Base-by-base conservation (phyloP, 2,329 filamentous ascomycete genomes). In the Xylariales sp. region DNA sequence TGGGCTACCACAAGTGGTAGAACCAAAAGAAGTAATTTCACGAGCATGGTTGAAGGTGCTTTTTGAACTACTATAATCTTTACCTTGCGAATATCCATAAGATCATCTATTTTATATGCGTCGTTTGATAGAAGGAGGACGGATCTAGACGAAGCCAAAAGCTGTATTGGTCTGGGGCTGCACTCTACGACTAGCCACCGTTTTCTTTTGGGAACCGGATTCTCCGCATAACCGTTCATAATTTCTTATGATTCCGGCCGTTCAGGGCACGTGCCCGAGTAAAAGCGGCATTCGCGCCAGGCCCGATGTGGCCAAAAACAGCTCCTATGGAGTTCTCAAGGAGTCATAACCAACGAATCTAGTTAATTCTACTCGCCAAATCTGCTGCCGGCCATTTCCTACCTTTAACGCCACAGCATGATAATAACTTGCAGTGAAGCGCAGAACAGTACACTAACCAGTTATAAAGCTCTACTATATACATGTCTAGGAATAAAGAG, bases 401-500 rank as follows among this genome's bases (percentile, higher is more conserved):
- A 36, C 46, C 64, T 67, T 67, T 48, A 67, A 67, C 64, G 59
- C 64, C 55, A 67, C 64, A 67, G 64, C 54, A 67, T 67, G 59
- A 67, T 63, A 63, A 63, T 67, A 67, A 63, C 64, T 63, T 59
- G 59, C 64, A 63, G 64, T 67, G 64, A 67, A 59, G 59, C 64
- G 59, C 64, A 53, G 64, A 64, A 67, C 49, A 67, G 55, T 64
- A 60, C 60, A 67, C 60, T 60, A 41, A 67, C 60, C 60, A 67
- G 61, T 62, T 68, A 62, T 65, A 68, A 65, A 65, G 65, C 65
- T 62, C 62, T 65, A 68, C 62, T 57, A 68, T 68, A 68, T 65
- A 62, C 39, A 58, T 62, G 56, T 62, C 65, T 52, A 68, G 62
- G 65, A 68, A 68, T 62, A 65, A 65, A 68, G 62, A 32, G 65